Percentiles rank a stretch among this genome's conserved stretches.
These are phyloP conservation scores for Avena atlantica DNA, from an alignment of 176 grass and related monocot species.

Conservation along the genomic window DNA sequence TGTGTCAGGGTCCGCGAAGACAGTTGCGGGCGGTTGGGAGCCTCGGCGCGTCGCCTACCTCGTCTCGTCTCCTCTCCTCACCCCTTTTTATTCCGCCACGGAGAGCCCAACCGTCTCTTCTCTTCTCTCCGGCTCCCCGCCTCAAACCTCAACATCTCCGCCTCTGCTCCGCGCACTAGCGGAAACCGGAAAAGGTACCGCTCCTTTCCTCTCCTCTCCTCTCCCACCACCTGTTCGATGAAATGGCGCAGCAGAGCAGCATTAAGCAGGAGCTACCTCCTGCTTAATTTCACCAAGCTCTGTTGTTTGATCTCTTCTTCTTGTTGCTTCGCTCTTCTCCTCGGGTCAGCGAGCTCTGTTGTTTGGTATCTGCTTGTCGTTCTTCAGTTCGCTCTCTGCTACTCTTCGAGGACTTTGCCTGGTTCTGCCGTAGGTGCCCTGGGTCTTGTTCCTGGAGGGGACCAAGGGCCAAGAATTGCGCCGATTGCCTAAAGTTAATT, in stretches of 20 bases:
- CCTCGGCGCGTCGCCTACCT: background rate
- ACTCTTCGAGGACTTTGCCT: background rate
- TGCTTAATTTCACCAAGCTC: background rate
- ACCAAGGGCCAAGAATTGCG: background rate
- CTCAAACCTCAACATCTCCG: background rate
- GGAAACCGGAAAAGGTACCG: constrained; percentile 34
- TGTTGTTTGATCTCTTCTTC: too few relatives aligned
- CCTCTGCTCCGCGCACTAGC: constrained; percentile 4
- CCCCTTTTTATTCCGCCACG: constrained; percentile 34
- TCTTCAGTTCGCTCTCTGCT: too few relatives aligned
- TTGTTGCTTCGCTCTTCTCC: too few relatives aligned
- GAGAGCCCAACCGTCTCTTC: constrained; percentile 7
- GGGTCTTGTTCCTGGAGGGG: background rate
- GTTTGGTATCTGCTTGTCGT: too few relatives aligned
- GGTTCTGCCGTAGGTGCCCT: background rate
- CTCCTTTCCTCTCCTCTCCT: background rate
- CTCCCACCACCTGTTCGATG: constrained; percentile 42
- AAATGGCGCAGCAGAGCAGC: constrained; percentile 12
- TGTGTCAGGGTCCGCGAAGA: background rate
- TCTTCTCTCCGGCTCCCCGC: background rate
- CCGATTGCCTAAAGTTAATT: background rate
- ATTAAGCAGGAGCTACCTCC: background rate
- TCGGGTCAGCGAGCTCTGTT: too few relatives aligned
- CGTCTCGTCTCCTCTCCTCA: background rate
- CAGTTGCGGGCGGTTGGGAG: constrained; percentile 53